Percentiles rank a stretch among this genome's conserved stretches.
These are phyloP conservation scores for Verticillium nubilum DNA, from an alignment of 2,329 filamentous ascomycete genomes.

Conservation along the genomic window DNA sequence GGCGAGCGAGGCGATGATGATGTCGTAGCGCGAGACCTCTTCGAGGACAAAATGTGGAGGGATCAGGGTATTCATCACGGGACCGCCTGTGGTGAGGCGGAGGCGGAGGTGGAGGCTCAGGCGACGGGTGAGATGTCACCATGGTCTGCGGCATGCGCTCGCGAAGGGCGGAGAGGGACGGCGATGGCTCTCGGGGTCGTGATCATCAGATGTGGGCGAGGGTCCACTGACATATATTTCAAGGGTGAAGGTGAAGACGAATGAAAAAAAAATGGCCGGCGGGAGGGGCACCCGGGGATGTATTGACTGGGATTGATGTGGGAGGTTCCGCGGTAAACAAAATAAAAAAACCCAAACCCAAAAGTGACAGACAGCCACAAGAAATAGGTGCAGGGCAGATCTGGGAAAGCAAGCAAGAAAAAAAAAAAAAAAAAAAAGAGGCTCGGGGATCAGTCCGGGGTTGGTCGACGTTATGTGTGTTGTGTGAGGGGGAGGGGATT, in stretches of 20 bases:
- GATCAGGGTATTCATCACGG: slow-evolving; percentile 6
- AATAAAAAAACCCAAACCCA: no score
- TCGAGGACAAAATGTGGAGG: slow-evolving; percentile 13
- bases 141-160: not conserved
- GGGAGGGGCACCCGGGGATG: not conserved
- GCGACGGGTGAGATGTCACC: not conserved
- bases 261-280: not conserved
- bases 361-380: not conserved
- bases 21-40: slow-evolving; percentile 15
- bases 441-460: not conserved
- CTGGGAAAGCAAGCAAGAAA: not conserved
- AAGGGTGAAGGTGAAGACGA: not conserved
- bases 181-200: not conserved
- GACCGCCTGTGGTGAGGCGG: not conserved
- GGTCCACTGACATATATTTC: not conserved
- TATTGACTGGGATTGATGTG: not conserved
- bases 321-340: not conserved
- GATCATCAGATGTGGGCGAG: not conserved
- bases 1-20: slow-evolving; percentile 24
- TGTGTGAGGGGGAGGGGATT: not conserved
- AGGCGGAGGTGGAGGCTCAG: not conserved
- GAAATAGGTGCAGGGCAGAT: not conserved
- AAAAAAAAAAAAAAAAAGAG: no score
- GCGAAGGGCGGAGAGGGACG: not conserved
- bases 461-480: not conserved